Conservation (phyloP, 2,329 filamentous ascomycete genomes). For the Periglandula ipomoeae region DNA sequence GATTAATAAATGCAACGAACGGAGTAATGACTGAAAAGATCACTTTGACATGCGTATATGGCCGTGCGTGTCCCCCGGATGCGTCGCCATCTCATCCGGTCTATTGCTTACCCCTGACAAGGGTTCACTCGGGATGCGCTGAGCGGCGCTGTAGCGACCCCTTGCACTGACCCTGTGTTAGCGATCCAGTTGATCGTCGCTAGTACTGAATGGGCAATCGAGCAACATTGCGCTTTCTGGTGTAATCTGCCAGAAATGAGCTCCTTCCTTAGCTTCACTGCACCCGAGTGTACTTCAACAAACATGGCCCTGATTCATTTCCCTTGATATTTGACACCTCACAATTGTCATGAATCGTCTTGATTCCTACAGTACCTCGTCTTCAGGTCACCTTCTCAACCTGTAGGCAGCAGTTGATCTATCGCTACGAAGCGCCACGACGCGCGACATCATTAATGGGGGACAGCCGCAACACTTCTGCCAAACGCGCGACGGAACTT, state of each 20-base stretch:
- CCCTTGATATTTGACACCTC: not conserved
- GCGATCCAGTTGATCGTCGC: not conserved
- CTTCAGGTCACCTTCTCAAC: not conserved
- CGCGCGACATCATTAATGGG: not conserved
- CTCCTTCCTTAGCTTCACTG: slow-evolving; percentile 1
- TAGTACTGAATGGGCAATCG: not conserved
- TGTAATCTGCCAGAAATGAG: not conserved
- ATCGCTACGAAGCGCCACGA: not conserved
- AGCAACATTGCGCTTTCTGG: not conserved
- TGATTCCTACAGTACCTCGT: not conserved
- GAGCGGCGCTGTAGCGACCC: not conserved
- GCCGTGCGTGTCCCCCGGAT: not conserved
- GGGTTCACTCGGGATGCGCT: not conserved
- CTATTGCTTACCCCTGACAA: not conserved
- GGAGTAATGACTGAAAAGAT: too few species aligned
- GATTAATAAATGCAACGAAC: too few species aligned
- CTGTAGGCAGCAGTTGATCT: not conserved
- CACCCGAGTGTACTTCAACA: not conserved
- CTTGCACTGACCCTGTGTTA: too few species aligned
- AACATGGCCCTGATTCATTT: not conserved
- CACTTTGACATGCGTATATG: not conserved
- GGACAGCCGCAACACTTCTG: not conserved
- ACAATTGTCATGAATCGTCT: not conserved
- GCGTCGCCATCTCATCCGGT: not conserved
- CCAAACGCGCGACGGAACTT: not conserved